Evolutionary conservation across 1,284 basidiomycete species (phyloP), one percentile per base, ranked within the genome.

Genomic region (Afroboletus lepidellus): DNA sequence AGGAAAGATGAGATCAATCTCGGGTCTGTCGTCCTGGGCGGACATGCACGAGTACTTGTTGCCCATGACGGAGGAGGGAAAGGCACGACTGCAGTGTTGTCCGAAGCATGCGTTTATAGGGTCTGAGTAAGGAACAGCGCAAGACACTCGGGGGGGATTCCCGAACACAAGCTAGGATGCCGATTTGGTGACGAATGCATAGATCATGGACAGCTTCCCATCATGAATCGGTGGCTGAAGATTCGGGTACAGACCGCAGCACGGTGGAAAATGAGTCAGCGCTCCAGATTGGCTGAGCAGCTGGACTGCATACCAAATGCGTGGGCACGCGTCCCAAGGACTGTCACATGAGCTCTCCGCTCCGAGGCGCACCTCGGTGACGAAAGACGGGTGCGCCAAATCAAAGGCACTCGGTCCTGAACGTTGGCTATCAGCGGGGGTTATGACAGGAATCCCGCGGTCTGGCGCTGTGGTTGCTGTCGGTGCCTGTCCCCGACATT

Each of bases 11-110:
- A 46, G 11, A 37, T 51, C 36, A n/a, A 55, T 52, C 55, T 43
- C 65, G 50, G 23, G 59, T 57, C 59, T 57, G 44, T 59, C 54
- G 32, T 62, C 48, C 38, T 54, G 62, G 30, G 51, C 48, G 49
- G 60, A 55, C 18, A 59, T 52, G 56, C 55, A 59, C 43, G 68
- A 66, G 38, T 69, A 66, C 41, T 72, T 69, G 67, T 78, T 78
- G 25, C 79, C 78, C 78, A 77, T 76, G 56, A 49, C 46, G 46
- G 32, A 18, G 16, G 39, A 25, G 41, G 27, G 30, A 25, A 34
- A 15, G 44, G 29, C 34, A 21, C 2, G 21, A 24, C 29, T 27
- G 24, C 32, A 3, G 25, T 11, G 32, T 15, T 32, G 45, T 16
- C n/a, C 11, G 20, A 6, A 25, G n/a, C 33, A 50, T 56, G 12